These are phyloP conservation scores for Apium graveolens DNA, from an alignment of 129 eudicot species.

Conservation along the genomic window DNA sequence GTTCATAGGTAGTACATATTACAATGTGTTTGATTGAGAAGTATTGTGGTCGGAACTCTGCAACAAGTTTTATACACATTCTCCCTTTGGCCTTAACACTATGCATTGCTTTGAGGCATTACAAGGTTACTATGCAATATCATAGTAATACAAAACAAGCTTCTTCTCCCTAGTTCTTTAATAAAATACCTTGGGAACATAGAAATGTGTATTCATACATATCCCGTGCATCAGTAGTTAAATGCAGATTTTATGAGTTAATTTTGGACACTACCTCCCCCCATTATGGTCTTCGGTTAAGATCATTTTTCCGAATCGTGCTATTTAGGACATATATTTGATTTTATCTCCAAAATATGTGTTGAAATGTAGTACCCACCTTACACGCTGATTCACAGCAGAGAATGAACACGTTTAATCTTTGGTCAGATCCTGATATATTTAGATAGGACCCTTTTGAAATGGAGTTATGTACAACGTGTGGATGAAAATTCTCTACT, in stretches of 20 bases:
- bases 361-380: not conserved
- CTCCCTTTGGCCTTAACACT: not conserved
- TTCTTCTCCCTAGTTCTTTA: not conserved
- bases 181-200: not conserved
- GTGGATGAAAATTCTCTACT: not conserved
- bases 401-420: not conserved
- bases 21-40: not conserved
- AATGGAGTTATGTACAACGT: not conserved
- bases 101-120: not conserved
- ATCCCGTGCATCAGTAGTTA: not conserved
- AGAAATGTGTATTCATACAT: not conserved
- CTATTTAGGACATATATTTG: not conserved
- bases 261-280: not conserved
- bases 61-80: not conserved
- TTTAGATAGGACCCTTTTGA: too few relatives aligned
- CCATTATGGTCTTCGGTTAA: not conserved
- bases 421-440: too few relatives aligned
- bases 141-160: too few relatives aligned
- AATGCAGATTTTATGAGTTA: not conserved
- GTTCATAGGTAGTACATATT: not conserved
- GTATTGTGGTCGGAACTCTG: not conserved
- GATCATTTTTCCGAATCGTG: not conserved
- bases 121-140: too few relatives aligned
- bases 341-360: too few relatives aligned
- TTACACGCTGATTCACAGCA: not conserved